Percentiles rank a stretch among this genome's conserved stretches.
Evolutionary conservation across 148 eudicot genomes (phyloP).

Genomic region (Pharnaceum exiguum): DNA sequence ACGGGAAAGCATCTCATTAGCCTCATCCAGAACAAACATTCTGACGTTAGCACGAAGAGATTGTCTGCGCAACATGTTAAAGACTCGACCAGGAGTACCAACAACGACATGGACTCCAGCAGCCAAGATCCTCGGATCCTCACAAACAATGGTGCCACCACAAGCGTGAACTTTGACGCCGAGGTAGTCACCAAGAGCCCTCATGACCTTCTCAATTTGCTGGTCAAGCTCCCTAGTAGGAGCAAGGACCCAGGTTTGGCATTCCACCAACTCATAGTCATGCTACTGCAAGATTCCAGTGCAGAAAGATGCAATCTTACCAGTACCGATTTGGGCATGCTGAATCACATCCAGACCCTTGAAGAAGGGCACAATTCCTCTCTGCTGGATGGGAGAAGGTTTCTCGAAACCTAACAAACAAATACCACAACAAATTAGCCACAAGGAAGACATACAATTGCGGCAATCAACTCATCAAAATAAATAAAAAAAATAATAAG

Average conservation of each 20-base stretch:
- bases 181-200: conserved; percentile 24
- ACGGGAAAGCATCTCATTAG: conserved; percentile 26
- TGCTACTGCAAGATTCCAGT: conserved; percentile 18
- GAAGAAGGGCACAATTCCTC: conserved; percentile 11
- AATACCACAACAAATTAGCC: too few relatives aligned
- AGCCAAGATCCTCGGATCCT: conserved; percentile 18
- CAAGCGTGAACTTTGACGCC: conserved; percentile 24
- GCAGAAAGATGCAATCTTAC: conserved; percentile 18
- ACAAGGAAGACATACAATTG: too few relatives aligned
- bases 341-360: conserved; percentile 14
- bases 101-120: conserved; percentile 21
- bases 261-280: conserved; percentile 13
- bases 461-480: too few relatives aligned
- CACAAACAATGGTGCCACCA: conserved; percentile 26
- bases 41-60: conserved; percentile 15
- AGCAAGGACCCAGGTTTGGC: conserved; percentile 19
- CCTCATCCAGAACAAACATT: conserved; percentile 23
- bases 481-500: too few relatives aligned
- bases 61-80: conserved; percentile 19
- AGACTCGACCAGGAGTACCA: conserved; percentile 23
- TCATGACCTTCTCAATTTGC: conserved; percentile 25
- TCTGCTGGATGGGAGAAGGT: conserved; percentile 12
- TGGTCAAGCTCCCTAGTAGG: conserved; percentile 23
- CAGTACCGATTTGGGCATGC: conserved; percentile 11
- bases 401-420: conserved; percentile 1